Evolutionary conservation across 2,329 filamentous ascomycete genomes (phyloP).

Genomic region (Colletotrichum orchidophilum): DNA sequence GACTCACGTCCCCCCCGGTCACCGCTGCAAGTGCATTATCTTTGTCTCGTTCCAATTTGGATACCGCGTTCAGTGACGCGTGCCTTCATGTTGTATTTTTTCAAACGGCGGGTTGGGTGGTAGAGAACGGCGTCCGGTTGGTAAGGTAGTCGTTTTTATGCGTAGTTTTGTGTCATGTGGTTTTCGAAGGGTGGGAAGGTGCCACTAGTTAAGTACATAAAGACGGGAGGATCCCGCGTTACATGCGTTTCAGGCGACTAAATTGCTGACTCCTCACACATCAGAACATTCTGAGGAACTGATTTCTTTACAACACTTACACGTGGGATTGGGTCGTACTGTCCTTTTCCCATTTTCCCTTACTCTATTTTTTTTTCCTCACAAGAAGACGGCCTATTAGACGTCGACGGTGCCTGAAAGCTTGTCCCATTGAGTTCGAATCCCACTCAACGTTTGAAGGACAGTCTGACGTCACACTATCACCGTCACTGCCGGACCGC

Average conservation of each 20-base stretch:
- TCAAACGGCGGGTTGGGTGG: neutral
- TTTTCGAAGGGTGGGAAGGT: neutral
- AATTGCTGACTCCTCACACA: conserved; percentile 7
- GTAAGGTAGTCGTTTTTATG: neutral
- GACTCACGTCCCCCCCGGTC: conserved; percentile 37
- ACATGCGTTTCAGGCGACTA: neutral
- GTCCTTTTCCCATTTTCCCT: neutral
- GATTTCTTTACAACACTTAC: neutral
- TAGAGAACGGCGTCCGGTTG: neutral
- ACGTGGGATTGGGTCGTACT: neutral
- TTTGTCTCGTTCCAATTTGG: neutral
- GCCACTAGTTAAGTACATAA: conserved; percentile 22
- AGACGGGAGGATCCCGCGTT: conserved; percentile 20
- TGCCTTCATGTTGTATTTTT: neutral
- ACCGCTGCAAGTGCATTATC: neutral
- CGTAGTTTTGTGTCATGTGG: neutral
- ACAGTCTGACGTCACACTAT: neutral
- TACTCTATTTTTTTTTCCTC: neutral
- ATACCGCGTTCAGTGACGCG: neutral
- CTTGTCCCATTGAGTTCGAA: neutral
- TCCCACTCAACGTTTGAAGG: neutral
- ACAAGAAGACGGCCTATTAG: neutral
- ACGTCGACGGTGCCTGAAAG: neutral
- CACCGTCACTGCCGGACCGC: neutral
- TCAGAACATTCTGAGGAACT: neutral